Evolutionary conservation across 805 yeast genomes (phyloP).

Genomic region (Grigorovia yakushimaensis): DNA sequence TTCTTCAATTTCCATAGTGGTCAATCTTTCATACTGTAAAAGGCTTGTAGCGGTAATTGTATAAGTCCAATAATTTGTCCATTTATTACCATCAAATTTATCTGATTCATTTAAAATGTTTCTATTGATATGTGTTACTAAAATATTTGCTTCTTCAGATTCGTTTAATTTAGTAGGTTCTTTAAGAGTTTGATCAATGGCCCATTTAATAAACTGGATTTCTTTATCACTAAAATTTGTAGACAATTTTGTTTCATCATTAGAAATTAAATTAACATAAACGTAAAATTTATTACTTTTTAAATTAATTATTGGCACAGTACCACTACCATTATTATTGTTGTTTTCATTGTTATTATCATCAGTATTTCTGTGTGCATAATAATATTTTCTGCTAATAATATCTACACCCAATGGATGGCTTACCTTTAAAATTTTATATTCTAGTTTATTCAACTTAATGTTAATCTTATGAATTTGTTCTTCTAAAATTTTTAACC

Average conservation of each 20-base stretch:
- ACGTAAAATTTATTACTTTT: conserved; percentile 17
- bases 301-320: conserved; percentile 3
- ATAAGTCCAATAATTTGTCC: conserved; percentile 12
- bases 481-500: conserved; percentile 8
- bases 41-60: conserved; percentile 16
- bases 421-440: conserved; percentile 13
- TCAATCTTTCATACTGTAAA: conserved; percentile 11
- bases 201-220: conserved; percentile 22
- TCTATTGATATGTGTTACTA: conserved; percentile 12
- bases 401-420: conserved; percentile 18
- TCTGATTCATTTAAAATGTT: conserved; percentile 7
- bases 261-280: conserved; percentile 17
- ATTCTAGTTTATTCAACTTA: conserved; percentile 14
- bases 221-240: conserved; percentile 21
- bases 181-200: conserved; percentile 12
- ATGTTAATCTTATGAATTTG: conserved; percentile 16
- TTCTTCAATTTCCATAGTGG: conserved; percentile 15
- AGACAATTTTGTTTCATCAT: conserved; percentile 22
- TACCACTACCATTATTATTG: not conserved
- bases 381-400: conserved; percentile 4
- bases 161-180: not conserved
- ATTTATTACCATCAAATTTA: conserved; percentile 1
- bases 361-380: too few species aligned
- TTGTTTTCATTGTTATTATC: not conserved
- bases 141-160: not conserved